Evolutionary conservation across 257 asterid genomes (phyloP).

Genomic region (Penstemon eatonii): DNA sequence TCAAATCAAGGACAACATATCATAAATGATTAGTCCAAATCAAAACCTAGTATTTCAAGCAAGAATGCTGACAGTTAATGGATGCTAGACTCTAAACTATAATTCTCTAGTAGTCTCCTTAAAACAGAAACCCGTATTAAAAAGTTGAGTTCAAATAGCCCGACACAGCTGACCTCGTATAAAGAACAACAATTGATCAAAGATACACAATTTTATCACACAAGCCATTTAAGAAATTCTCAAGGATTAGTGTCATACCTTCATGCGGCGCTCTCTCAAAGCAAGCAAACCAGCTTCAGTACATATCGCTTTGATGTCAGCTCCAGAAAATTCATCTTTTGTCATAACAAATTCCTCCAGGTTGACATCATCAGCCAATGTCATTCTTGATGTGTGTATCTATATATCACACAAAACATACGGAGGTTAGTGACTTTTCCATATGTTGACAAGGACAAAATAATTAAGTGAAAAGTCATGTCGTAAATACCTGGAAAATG

Average conservation of each 20-base stretch:
- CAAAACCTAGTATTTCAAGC: neutral
- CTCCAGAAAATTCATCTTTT: conserved; percentile 91
- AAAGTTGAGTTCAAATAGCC: no score
- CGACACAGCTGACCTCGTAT: neutral
- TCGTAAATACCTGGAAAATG: conserved; percentile 66
- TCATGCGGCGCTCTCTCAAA: conserved; percentile 89
- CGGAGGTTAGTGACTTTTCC: neutral
- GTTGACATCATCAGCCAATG: conserved; percentile 86
- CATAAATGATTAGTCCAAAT: neutral
- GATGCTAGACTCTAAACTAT: neutral
- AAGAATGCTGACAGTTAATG: neutral
- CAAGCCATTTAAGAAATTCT: neutral
- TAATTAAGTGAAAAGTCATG: conserved; percentile 14
- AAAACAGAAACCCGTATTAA: neutral
- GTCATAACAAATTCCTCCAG: conserved; percentile 95
- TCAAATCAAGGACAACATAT: neutral
- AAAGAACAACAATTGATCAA: neutral
- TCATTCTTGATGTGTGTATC: conserved; percentile 95
- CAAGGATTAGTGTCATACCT: conserved; percentile 43
- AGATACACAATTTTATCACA: neutral
- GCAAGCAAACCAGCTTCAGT: conserved; percentile 97
- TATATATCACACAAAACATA: conserved; percentile 33
- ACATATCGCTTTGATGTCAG: conserved; percentile 94
- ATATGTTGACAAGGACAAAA: neutral
- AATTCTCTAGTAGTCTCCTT: neutral